phyloP scores from a whole-genome alignment of 306 rosid species.

The Lupinus albus region DNA sequence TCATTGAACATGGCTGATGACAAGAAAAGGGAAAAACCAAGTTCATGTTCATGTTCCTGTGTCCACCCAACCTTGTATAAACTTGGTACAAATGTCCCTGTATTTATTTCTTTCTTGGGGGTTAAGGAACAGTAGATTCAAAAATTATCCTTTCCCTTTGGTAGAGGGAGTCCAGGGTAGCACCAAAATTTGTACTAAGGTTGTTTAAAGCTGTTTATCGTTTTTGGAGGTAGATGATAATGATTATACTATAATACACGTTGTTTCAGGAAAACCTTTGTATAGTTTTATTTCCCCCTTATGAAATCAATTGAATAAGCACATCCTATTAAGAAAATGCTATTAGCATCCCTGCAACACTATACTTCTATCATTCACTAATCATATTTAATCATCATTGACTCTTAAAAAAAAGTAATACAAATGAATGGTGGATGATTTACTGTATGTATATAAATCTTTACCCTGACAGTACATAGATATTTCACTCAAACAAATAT shows the following conservation, averaged over 20 bases:
- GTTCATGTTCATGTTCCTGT: not conserved
- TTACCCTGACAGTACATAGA: too few species aligned
- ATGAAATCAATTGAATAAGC: not conserved
- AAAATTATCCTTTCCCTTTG: not conserved
- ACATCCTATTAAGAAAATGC: not conserved
- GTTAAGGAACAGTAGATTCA: slow-evolving; percentile 23
- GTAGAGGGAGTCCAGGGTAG: not conserved
- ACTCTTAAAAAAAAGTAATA: too few species aligned
- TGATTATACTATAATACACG: slow-evolving; percentile 24
- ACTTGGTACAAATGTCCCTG: slow-evolving; percentile 23
- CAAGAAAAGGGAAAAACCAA: not conserved
- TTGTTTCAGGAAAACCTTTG: slow-evolving; percentile 21
- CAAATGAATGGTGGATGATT: too few species aligned
- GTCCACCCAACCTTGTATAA: slow-evolving; percentile 37
- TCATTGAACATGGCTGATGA: slow-evolving; percentile 53
- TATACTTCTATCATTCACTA: too few species aligned
- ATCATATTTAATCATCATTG: too few species aligned
- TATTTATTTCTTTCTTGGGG: slow-evolving; percentile 34
- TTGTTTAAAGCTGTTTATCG: not conserved
- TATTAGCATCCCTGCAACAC: not conserved
- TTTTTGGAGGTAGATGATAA: not conserved
- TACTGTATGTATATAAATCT: too few species aligned
- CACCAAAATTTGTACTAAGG: not conserved
- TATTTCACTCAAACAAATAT: too few species aligned
- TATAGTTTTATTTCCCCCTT: not conserved